Base-by-base conservation (phyloP, 2,329 filamentous ascomycete genomes). In the Fusarium sp. region DNA sequence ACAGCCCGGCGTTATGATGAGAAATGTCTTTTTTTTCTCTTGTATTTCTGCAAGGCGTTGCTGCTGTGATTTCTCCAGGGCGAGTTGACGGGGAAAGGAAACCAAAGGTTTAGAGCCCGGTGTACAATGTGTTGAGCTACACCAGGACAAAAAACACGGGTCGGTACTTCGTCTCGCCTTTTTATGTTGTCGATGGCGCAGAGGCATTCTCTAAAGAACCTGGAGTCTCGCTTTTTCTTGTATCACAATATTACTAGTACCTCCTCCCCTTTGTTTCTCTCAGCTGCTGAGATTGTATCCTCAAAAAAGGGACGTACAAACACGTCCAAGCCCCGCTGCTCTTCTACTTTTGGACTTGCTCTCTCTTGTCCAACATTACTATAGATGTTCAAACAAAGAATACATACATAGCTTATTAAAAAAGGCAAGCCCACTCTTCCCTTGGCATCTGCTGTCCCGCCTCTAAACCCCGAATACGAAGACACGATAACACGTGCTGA, bases 21-120 rank as follows among this genome's bases (percentile, higher is more conserved):
- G 46, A 54, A 13, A 46, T 27, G 54, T 53, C 23, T 57, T 65
- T 42, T 56, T 27, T 57, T 65, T 36, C 51, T 56, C 18, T 62
- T 38, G 56, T 56, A 31, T 61, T 68, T 46, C 14, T 65, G 56
- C 27, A 49, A 53, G 67, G 67, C 67, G 67, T 68, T 65, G 51
- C 59, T 65, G 67, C 56, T 49, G 51, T 65, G 60, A 49, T 60
- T 31, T 49, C 49, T 57, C 9, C 25, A 46, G 5, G 18, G 53
- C 36, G 40, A 55, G 55, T 34, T 55, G 64, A 54, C n/a, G 27
- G 25, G 20, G 9, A 50, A 50, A 33, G 46, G 27, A 31, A 50
- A 31, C 8, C 40, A 36, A 58, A 50, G 16, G 61, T 18, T 25
- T 25, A 53, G 38, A 42, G n/a, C n/a, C n/a, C n/a, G 59, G 65